phyloP scores from a whole-genome alignment of 73 alveolate species.

The Tetrahymena elliotti region DNA sequence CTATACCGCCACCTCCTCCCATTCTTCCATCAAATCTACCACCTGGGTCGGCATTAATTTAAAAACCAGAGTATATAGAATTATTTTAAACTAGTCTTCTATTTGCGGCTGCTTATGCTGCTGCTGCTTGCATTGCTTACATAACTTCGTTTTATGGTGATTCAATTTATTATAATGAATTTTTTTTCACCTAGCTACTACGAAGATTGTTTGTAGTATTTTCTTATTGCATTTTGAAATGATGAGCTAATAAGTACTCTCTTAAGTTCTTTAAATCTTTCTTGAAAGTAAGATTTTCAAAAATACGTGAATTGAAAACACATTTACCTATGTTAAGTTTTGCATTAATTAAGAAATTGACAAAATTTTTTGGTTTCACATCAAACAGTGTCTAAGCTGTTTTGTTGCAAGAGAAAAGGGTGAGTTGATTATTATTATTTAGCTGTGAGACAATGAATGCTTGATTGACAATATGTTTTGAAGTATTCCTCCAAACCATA shows the following conservation, averaged over 20 bases:
- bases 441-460: not conserved
- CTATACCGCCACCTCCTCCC: not conserved
- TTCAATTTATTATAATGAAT: not conserved
- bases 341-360: not conserved
- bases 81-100: not conserved
- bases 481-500: not conserved
- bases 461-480: not conserved
- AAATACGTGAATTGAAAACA: not conserved
- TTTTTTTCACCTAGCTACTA: not conserved
- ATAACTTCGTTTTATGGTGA: not conserved
- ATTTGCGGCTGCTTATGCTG: not conserved
- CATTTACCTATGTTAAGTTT: not conserved
- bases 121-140: not conserved
- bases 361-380: not conserved
- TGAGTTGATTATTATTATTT: not conserved
- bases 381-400: not conserved
- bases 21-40: not conserved
- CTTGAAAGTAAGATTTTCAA: not conserved
- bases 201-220: not conserved
- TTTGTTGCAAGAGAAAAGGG: not conserved
- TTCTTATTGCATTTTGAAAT: not conserved
- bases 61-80: not conserved
- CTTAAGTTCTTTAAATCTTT: not conserved
- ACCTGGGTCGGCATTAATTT: not conserved
- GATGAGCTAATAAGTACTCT: not conserved